Base-by-base conservation (phyloP, 2,329 filamentous ascomycete genomes). In the Cordyceps farinosa region DNA sequence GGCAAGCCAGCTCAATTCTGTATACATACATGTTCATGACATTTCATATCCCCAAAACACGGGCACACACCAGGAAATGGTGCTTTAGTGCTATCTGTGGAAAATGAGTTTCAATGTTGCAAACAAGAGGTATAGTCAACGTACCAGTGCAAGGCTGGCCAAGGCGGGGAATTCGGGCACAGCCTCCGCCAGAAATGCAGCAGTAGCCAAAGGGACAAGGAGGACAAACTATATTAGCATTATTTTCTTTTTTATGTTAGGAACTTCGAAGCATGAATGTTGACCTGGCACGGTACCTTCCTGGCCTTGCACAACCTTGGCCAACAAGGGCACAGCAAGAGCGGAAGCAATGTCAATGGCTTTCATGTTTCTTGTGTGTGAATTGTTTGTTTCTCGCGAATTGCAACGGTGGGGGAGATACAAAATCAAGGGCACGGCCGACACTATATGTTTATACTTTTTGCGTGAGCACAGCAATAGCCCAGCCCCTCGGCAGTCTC, bases 391-490 rank as follows among this genome's bases (percentile, higher is more conserved):
- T 8, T 38, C 13, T 38, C 9, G 6, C 44, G 11, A 9, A 7
- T 6, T 4, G 5, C 11, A 15, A 40, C 22, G 22, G 1, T 22
- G 22, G 22, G 22, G 22, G 22, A n/a, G 22, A 34, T 32, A 13
- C 36, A 13, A n/a, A 3, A 38, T 2, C 11, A 38, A 9, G 22
- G 29, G 42, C 53, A n/a, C n/a, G n/a, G n/a, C n/a, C n/a, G n/a
- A n/a, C n/a, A n/a, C n/a, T n/a, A n/a, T n/a, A n/a, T n/a, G n/a
- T 59, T 51, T 59, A 59, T 59, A 59, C 45, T 42, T 58, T 50
- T 10, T 51, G 34, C 34, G 2, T 4, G 29, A 36, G 15, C 54
- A 48, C 45, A 34, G 45, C 29, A 1, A 51, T 11, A 17, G 11
- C 36, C 45, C 34, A 50, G 50, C 30, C 9, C 45, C 42, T 22